Percentiles rank a stretch among this genome's conserved stretches.
Conservation (phyloP, 139 green algal species). For the Tetraselmis striata region DNA sequence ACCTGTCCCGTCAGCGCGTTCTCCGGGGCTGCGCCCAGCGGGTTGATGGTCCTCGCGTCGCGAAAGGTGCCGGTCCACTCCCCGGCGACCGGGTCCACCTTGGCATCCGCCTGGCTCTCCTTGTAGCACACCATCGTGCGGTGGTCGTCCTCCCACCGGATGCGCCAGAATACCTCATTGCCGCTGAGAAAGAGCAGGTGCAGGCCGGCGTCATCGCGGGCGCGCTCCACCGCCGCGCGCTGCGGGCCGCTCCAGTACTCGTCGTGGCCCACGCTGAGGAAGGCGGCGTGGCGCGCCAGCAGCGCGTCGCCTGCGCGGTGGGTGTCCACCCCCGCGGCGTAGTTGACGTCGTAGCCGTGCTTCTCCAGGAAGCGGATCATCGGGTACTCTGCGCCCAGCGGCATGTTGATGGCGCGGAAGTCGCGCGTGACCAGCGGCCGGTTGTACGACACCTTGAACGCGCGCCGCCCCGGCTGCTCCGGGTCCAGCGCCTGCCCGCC, state of each 20-base stretch:
- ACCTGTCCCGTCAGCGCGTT: neutral
- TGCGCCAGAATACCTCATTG: constrained; percentile 8
- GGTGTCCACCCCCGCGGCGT: neutral
- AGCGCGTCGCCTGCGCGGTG: neutral
- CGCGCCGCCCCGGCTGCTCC: neutral
- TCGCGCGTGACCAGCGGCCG: constrained; percentile 8
- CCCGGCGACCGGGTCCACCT: constrained; percentile 1
- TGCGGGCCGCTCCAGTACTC: neutral
- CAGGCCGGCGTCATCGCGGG: neutral
- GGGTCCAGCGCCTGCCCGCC: neutral
- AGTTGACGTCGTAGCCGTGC: constrained; percentile 2
- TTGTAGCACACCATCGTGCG: constrained; percentile 12
- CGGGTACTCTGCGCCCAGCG: constrained; percentile 4
- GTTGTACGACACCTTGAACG: constrained; percentile 13
- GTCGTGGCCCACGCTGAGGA: constrained; percentile 3
- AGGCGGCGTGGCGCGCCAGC: neutral
- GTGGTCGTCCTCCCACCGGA: constrained; percentile 4
- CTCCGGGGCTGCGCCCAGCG: neutral
- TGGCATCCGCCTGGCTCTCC: constrained; percentile 6
- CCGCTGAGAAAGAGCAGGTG: neutral
- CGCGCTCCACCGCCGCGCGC: neutral
- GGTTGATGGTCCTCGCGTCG: neutral
- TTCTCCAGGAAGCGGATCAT: constrained; percentile 1
- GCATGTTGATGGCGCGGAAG: constrained; percentile 9
- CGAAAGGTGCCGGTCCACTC: constrained; percentile 10